Percentiles rank a stretch among this genome's conserved stretches.
phyloP scores from a whole-genome alignment of 306 rosid species.

The Castanopsis chinensis region DNA sequence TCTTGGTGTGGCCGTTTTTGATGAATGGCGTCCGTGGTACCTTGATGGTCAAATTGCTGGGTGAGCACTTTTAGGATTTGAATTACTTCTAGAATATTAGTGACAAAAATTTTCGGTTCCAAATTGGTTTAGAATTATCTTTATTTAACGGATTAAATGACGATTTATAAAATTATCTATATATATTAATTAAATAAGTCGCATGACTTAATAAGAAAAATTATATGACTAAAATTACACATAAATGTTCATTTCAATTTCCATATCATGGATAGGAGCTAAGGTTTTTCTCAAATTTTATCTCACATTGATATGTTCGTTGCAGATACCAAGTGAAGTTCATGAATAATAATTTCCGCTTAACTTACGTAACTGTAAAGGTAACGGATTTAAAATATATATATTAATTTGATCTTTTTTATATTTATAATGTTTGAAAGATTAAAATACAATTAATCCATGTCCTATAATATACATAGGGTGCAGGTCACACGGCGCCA shows the following conservation, averaged over 20 bases:
- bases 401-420: too few relatives aligned
- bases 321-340: slow-evolving; percentile 30
- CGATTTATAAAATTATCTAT: too few relatives aligned
- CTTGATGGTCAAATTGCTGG: slow-evolving; percentile 35
- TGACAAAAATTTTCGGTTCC: background rate
- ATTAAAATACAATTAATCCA: background rate
- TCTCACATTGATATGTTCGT: background rate
- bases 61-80: slow-evolving; percentile 9
- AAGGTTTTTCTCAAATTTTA: too few relatives aligned
- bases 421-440: background rate
- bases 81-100: background rate
- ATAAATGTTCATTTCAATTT: too few relatives aligned
- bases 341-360: slow-evolving; percentile 21
- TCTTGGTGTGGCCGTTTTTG: slow-evolving; percentile 19
- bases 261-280: too few relatives aligned
- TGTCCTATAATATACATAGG: background rate
- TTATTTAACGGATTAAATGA: too few relatives aligned
- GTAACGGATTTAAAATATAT: background rate
- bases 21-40: slow-evolving; percentile 36
- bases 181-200: too few relatives aligned
- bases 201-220: too few relatives aligned
- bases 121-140: too few relatives aligned
- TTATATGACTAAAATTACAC: too few relatives aligned
- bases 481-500: slow-evolving; percentile 34
- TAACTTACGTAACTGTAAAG: slow-evolving; percentile 28